Conservation (phyloP, 2,329 filamentous ascomycete genomes). For the Cordyceps fumosorosea region DNA sequence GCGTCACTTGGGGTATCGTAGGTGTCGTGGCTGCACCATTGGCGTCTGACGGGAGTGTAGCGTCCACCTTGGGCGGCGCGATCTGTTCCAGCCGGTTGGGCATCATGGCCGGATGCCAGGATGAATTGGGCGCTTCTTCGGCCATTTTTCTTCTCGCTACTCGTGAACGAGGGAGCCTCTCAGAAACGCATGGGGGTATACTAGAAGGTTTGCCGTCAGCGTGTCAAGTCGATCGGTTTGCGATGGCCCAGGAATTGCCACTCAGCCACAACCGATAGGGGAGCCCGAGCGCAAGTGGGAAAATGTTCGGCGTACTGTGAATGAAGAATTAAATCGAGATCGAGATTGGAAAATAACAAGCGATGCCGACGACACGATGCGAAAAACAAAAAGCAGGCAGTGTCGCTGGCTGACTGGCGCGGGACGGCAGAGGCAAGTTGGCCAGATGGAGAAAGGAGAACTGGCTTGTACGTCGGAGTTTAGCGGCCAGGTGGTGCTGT, state of each 20-base stretch:
- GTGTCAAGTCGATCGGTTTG: background rate
- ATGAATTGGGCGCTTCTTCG: constrained; percentile 28
- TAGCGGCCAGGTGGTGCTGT: background rate
- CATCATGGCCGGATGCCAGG: constrained; percentile 37
- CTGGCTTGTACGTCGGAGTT: constrained; percentile 2
- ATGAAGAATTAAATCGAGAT: background rate
- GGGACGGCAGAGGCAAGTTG: constrained; percentile 11
- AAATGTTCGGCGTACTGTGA: background rate
- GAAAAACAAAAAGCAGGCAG: background rate
- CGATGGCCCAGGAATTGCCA: background rate
- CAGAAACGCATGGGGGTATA: constrained; percentile 12
- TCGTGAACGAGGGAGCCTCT: constrained; percentile 12
- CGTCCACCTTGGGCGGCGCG: background rate
- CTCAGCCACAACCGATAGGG: background rate
- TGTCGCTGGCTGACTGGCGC: constrained; percentile 10
- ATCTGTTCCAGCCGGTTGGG: constrained; percentile 23
- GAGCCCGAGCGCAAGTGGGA: background rate
- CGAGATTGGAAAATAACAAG: background rate
- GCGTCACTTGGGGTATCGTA: constrained; percentile 3
- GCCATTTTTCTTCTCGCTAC: constrained; percentile 28
- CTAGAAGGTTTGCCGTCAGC: constrained; percentile 7
- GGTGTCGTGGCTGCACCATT: background rate
- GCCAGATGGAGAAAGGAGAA: constrained; percentile 13
- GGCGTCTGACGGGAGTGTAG: background rate
- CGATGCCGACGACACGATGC: background rate